Evolutionary conservation across 495 filamentous ascomycete genomes (phyloP), one percentile per base, ranked within the genome.

Genomic region (Aspergillus carlsbadensis): DNA sequence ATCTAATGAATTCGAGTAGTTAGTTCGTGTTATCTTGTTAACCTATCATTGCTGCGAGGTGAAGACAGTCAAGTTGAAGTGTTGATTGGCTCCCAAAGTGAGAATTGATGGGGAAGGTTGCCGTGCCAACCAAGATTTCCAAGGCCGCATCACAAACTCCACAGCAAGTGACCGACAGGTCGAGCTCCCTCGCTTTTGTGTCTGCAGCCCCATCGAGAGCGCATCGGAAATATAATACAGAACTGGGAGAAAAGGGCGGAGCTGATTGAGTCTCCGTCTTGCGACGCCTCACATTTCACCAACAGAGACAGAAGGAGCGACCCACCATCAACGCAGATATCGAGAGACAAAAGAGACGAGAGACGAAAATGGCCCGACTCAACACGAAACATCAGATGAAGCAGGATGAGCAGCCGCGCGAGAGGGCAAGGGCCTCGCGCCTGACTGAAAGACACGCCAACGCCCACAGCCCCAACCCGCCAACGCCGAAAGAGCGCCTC

Each of bases 361-460:
- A 20, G 22, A 37, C 24, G 6, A 58, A 21, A 18, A 67, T 67
- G 64, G 64, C 64, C 13, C 53, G 64, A 46, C 64, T 67, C 43
- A 67, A 63, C 54, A 47, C 60, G 10, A 21, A 31, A 39, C 53
- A 26, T 41, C 57, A 55, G 29, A 52, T 41, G 22, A 61, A 59
- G 40, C 54, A 47, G 33, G 26, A 29, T 29, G 29, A 39, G 15
- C 20, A 31, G 6, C 31, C 29, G 10, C 57, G 21, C 7, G 31
- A 48, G 4, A 53, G 46, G 33, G 20, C 18, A 34, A 52, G 26
- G 29, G 15, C 22, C 21, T 40, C 53, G 40, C 49, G 44, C 35
- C 45, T 49, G 24, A 47, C 44, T 17, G 45, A 49, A 17, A 29
- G 31, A 36, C 15, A 35, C 14, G 45, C 4, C 26, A 29, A 3